These are phyloP conservation scores for Chalciporus chontae DNA, from an alignment of 768 basidiomycete species.

Conservation along the genomic window DNA sequence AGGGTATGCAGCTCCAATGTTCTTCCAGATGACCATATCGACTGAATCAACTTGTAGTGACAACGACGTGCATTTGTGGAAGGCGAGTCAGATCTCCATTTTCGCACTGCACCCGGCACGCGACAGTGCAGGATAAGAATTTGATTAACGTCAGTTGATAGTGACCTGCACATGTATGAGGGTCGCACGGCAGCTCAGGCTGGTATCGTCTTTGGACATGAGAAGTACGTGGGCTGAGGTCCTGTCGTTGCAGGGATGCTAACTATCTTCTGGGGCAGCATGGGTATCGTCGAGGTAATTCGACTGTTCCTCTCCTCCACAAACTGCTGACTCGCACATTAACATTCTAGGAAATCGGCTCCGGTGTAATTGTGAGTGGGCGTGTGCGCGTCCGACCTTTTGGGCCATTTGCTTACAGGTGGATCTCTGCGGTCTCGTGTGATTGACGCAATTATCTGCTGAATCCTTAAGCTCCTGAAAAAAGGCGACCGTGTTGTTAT, in stretches of 20 bases:
- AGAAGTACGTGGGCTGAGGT: neutral
- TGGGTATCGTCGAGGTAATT: slow-evolving; percentile 2
- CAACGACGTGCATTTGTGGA: slow-evolving; percentile 8
- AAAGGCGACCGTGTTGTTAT: slow-evolving; percentile 59
- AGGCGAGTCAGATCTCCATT: neutral
- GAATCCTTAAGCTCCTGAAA: slow-evolving; percentile 40
- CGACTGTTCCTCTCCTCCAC: neutral
- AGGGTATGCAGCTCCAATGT: neutral
- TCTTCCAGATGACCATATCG: neutral
- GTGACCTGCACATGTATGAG: slow-evolving; percentile 2
- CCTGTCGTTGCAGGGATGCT: neutral
- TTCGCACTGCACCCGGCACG: neutral
- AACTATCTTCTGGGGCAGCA: neutral
- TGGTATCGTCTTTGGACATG: slow-evolving; percentile 7
- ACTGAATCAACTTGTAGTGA: neutral
- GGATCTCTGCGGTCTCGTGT: neutral
- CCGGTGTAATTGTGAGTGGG: slow-evolving; percentile 2
- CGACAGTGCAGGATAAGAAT: no score
- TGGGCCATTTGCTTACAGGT: neutral
- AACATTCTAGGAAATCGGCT: neutral
- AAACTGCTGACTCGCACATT: neutral
- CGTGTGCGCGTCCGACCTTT: neutral
- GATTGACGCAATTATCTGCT: neutral
- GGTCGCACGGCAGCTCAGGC: slow-evolving; percentile 1
- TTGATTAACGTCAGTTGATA: neutral